phyloP scores from a whole-genome alignment of 2,329 filamentous ascomycete species.

The Venturia effusa region DNA sequence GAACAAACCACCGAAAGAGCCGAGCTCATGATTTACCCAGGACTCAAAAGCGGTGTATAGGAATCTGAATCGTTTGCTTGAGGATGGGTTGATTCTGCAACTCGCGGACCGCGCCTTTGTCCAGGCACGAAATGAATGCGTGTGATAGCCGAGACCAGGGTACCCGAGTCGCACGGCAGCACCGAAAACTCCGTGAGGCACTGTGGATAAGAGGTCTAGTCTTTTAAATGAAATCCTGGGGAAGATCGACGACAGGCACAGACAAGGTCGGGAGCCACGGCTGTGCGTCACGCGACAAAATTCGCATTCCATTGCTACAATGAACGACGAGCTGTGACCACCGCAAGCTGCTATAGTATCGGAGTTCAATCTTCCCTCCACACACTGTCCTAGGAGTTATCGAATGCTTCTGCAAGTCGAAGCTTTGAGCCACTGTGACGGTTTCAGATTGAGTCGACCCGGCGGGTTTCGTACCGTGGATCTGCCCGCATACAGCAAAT shows the following conservation, averaged over 20 bases:
- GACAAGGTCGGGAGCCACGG: background rate
- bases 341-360: background rate
- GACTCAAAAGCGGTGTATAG: background rate
- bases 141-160: background rate
- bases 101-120: background rate
- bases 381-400: background rate
- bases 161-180: background rate
- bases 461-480: background rate
- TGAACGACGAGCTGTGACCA: background rate
- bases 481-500: background rate
- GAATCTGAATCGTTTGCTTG: background rate
- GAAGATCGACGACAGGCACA: background rate
- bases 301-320: background rate
- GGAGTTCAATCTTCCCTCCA: background rate
- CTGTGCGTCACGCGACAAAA: background rate
- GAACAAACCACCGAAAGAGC: background rate
- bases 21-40: background rate
- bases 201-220: background rate
- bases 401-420: background rate
- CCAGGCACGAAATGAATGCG: background rate
- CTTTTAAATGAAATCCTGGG: background rate
- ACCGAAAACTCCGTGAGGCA: background rate
- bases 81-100: background rate
- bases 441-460: background rate
- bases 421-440: background rate